Base-by-base conservation (phyloP, 148 eudicot species). In the Cornus kousa region DNA sequence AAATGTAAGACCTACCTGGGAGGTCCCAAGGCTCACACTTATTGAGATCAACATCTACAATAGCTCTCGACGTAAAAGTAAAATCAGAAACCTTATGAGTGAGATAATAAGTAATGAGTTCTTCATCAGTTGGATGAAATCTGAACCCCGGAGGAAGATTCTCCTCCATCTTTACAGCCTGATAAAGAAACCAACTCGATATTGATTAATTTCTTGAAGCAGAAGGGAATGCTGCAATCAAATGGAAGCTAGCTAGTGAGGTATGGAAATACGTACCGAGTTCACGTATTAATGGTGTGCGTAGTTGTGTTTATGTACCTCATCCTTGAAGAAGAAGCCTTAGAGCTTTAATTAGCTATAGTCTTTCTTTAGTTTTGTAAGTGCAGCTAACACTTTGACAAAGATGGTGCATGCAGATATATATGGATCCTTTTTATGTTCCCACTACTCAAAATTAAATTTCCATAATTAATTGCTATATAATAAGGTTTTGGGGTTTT, bases 131-230 rank as follows among this genome's bases (percentile, higher is more conserved):
- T 0, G 98, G 98, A 77, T 94, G 96, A 73, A 94, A 94, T 79
- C 98, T 84, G 76, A 94, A 94, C 13, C 98, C 98, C 10, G 98
- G 96, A 87, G 98, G 96, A 79, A 94, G 97, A 69, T 80, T 90
- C 71, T 93, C 95, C 94, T 88, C 95, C 94, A 93, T 93, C 50
- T 77, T 48, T 16, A 70, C 14, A 9, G n/a, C 59, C 46, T 5
- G 60, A 72, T 48, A 23, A 19, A 28, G 28, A 65, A 75, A 20
- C 50, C 13, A n/a, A 55, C 35, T 23, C 8, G 53, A 57, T 24
- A 50, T 55, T 32, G 20, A 62, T 55, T 32, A 14, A 62, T 80
- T 64, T 46, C 74, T 75, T 71, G 68, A 77, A 33, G 57, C 13
- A 69, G 3, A 37, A 12, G 1, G 65, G 46, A 28, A 23, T 35